These are phyloP conservation scores for Gillenia trifoliata DNA, from an alignment of 306 rosid species.

Conservation along the genomic window DNA sequence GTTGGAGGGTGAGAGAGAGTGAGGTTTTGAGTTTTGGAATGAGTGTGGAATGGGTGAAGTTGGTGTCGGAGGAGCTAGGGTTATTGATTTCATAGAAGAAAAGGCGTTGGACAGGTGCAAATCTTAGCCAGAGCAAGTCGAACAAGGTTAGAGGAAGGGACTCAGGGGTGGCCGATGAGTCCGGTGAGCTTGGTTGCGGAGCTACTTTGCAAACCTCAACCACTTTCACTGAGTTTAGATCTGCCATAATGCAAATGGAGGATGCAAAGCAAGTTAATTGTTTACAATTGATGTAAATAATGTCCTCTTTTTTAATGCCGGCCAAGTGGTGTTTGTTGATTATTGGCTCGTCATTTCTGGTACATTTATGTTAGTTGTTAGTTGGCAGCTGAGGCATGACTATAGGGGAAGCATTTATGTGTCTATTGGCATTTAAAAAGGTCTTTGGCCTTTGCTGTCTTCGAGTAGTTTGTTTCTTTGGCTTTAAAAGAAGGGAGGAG, in stretches of 20 bases:
- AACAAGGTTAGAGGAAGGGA: conserved; percentile 14
- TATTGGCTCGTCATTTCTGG: too few species aligned
- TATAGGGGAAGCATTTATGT: too few species aligned
- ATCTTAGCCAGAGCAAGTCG: conserved; percentile 14
- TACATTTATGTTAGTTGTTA: too few species aligned
- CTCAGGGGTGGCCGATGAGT: not conserved
- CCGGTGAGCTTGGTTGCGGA: not conserved
- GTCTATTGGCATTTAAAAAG: too few species aligned
- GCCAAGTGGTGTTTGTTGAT: too few species aligned
- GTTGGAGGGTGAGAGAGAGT: conserved; percentile 44
- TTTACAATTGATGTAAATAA: too few species aligned
- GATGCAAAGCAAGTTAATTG: too few species aligned
- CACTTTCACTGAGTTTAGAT: not conserved
- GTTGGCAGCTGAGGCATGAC: too few species aligned
- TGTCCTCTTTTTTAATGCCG: too few species aligned
- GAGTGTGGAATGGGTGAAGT: conserved; percentile 7
- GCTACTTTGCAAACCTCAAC: conserved; percentile 13
- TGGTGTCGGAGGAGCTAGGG: not conserved
- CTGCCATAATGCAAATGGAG: not conserved
- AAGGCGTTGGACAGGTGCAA: conserved; percentile 23
- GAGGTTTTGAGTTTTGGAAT: conserved; percentile 41
- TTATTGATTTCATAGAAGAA: conserved; percentile 30
- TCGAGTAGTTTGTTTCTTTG: too few species aligned
- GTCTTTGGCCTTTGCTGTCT: too few species aligned
- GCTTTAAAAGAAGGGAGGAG: too few species aligned